These are phyloP conservation scores for Eimeria praecox DNA, from an alignment of 169 alveolate species.

Conservation along the genomic window DNA sequence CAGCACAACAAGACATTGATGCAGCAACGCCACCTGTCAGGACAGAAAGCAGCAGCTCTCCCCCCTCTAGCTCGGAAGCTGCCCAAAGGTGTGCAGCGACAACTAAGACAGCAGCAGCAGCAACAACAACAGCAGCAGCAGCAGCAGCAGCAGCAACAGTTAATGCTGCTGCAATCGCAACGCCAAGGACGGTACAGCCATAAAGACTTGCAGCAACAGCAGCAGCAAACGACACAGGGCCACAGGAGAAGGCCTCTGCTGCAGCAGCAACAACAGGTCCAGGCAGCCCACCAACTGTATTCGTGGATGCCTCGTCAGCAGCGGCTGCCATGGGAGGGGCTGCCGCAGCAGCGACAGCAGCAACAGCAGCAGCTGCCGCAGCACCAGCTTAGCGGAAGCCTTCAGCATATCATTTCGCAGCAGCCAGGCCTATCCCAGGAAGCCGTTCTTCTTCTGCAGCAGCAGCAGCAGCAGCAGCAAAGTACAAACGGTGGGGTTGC, in stretches of 20 bases:
- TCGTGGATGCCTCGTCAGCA: slow-evolving; percentile 69
- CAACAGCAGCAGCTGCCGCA: slow-evolving; percentile 65
- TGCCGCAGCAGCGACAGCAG: slow-evolving; percentile 57
- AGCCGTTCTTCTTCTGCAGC: slow-evolving; percentile 28
- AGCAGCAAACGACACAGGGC: slow-evolving; percentile 27
- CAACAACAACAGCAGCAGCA: slow-evolving; percentile 60
- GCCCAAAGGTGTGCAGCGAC: slow-evolving; percentile 65
- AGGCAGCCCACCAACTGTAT: slow-evolving; percentile 27
- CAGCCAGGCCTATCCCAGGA: slow-evolving; percentile 25
- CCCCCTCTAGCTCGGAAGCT: slow-evolving; percentile 51
- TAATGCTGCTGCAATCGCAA: slow-evolving; percentile 48
- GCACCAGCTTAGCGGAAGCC: slow-evolving; percentile 24
- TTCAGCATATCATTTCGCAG: slow-evolving; percentile 23
- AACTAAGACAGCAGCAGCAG: slow-evolving; percentile 73
- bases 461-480: slow-evolving; percentile 74
- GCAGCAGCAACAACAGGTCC: slow-evolving; percentile 60
- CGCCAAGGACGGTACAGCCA: slow-evolving; percentile 64
- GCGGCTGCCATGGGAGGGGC: slow-evolving; percentile 60
- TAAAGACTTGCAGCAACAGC: slow-evolving; percentile 45
- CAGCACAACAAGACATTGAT: slow-evolving; percentile 8
- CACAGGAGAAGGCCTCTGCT: slow-evolving; percentile 21
- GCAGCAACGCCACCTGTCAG: slow-evolving; percentile 55
- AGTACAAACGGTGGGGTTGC: not conserved
- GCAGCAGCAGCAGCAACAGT: slow-evolving; percentile 58
- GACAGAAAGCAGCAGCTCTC: slow-evolving; percentile 36